A percentile compares a stretch with the other conserved stretches of the same genome.
Conservation (phyloP, 345 rosid genomes). For the Bruguiera sexangula region DNA sequence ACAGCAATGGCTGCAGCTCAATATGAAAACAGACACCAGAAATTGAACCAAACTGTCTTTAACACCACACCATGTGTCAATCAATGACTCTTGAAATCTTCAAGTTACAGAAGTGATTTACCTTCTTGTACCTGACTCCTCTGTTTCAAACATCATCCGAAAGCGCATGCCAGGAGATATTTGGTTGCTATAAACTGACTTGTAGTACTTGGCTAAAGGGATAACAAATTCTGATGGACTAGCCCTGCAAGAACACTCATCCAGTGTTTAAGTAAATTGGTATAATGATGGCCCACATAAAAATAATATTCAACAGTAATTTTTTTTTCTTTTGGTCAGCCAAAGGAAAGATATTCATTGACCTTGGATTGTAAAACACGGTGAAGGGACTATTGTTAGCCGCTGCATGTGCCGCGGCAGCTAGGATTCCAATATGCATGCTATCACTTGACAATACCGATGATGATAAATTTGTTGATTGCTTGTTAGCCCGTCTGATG, state of each 20-base stretch:
- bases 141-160: conserved; percentile 97
- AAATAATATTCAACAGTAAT: background rate
- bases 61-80: no score
- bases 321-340: background rate
- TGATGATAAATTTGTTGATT: conserved; percentile 75
- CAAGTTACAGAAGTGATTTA: conserved; percentile 9
- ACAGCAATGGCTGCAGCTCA: background rate
- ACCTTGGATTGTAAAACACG: conserved; percentile 90
- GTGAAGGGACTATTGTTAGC: conserved; percentile 92
- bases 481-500: conserved; percentile 78
- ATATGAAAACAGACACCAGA: no score
- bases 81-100: no score
- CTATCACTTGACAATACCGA: conserved; percentile 95
- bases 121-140: conserved; percentile 87
- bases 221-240: conserved; percentile 95
- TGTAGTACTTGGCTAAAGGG: conserved; percentile 88
- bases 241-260: conserved; percentile 45
- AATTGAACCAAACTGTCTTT: no score
- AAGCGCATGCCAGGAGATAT: conserved; percentile 92
- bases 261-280: conserved; percentile 4
- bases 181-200: conserved; percentile 71
- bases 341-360: background rate
- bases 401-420: conserved; percentile 99
- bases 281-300: background rate
- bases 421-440: conserved; percentile 96